Evolutionary conservation across 495 filamentous ascomycete species (phyloP).

Genomic region (Hyaloscypha finlandica): DNA sequence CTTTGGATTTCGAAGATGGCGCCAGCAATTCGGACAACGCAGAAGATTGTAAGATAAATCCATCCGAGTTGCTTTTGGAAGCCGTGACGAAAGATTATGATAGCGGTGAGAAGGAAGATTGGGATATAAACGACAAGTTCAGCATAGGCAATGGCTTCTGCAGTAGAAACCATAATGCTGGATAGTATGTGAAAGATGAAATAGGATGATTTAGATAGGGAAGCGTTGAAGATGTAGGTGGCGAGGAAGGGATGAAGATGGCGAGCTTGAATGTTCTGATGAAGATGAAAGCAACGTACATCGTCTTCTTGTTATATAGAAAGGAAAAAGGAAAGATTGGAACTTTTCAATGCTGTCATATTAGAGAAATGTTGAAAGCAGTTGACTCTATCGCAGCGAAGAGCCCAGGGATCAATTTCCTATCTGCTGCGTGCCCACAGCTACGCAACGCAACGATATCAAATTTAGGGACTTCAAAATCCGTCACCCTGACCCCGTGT

Average conservation of each 20-base stretch:
- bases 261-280: conserved; percentile 5
- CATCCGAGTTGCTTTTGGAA: conserved; percentile 30
- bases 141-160: conserved; percentile 19
- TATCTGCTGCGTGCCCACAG: not conserved
- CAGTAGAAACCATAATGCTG: conserved; percentile 15
- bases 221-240: not conserved
- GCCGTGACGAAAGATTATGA: conserved; percentile 25
- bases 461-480: not conserved
- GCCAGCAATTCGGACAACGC: conserved; percentile 22
- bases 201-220: not conserved
- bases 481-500: no score
- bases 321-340: not conserved
- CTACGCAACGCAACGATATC: not conserved
- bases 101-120: conserved; percentile 27
- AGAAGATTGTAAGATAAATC: conserved; percentile 31
- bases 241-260: not conserved
- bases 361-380: not conserved
- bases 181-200: not conserved
- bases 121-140: conserved; percentile 31
- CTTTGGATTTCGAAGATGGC: conserved; percentile 27
- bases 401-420: not conserved
- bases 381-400: no score
- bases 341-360: not conserved
- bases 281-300: not conserved
- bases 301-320: not conserved